phyloP scores from a whole-genome alignment of 352 stramenopile genomes.

The Halophytophthora polymorphica region DNA sequence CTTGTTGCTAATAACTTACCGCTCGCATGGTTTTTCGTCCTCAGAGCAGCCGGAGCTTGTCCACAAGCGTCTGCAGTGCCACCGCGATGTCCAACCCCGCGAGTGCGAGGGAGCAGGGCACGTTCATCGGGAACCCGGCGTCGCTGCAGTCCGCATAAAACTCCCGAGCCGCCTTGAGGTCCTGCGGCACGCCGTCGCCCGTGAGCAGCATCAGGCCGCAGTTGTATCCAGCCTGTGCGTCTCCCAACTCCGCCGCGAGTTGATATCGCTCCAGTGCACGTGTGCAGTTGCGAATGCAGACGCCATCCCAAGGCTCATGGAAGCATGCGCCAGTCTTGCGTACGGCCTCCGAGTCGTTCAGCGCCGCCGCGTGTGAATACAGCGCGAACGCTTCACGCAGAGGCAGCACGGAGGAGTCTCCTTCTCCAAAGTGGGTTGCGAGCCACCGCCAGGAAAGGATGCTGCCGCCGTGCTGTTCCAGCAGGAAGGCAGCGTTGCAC shows the following conservation, averaged over 20 bases:
- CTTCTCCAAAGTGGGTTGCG: conserved; percentile 7
- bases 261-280: conserved; percentile 52
- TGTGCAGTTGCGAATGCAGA: conserved; percentile 51
- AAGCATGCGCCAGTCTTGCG: conserved; percentile 63
- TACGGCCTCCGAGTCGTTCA: conserved; percentile 75
- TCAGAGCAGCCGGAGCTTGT: conserved; percentile 4
- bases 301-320: conserved; percentile 55
- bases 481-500: conserved; percentile 67
- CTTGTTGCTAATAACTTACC: conserved; percentile 24
- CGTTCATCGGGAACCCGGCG: conserved; percentile 54
- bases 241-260: conserved; percentile 45
- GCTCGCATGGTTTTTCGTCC: conserved; percentile 9
- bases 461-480: conserved; percentile 51
- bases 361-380: conserved; percentile 46
- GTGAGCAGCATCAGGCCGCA: conserved; percentile 55
- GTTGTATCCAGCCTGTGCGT: conserved; percentile 63
- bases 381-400: conserved; percentile 47
- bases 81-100: conserved; percentile 27
- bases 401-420: conserved; percentile 7
- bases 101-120: conserved; percentile 51
- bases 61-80: conserved; percentile 10
- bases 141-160: conserved; percentile 54
- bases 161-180: conserved; percentile 40
- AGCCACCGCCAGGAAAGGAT: conserved; percentile 37
- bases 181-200: conserved; percentile 38